Percentiles rank a stretch among this genome's conserved stretches.
Conservation (phyloP, 306 rosid genomes). For the Quercus variabilis region DNA sequence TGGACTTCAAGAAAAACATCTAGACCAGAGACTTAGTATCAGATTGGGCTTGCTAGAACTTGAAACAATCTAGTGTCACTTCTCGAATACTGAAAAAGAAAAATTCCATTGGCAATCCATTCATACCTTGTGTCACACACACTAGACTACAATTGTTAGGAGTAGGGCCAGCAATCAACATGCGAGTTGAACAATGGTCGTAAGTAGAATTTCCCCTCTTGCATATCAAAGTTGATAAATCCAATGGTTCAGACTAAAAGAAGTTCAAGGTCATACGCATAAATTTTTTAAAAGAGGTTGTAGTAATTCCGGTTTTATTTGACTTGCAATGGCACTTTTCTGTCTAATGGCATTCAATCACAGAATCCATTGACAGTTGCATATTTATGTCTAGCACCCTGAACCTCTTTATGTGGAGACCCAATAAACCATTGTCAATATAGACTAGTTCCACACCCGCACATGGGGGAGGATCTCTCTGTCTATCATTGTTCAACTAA, state of each 20-base stretch:
- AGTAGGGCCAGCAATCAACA: background rate
- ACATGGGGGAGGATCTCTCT: background rate
- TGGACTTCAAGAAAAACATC: too few relatives aligned
- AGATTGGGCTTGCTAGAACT: too few relatives aligned
- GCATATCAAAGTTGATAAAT: background rate
- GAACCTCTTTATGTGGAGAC: background rate
- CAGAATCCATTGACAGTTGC: too few relatives aligned
- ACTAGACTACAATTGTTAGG: background rate
- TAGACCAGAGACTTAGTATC: too few relatives aligned
- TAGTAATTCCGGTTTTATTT: too few relatives aligned
- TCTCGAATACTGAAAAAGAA: background rate
- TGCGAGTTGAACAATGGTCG: background rate
- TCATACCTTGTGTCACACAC: background rate
- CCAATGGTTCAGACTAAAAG: background rate
- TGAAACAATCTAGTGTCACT: too few relatives aligned
- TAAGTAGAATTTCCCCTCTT: background rate
- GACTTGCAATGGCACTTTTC: too few relatives aligned
- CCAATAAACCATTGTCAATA: background rate
- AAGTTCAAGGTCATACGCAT: background rate
- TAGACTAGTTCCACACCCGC: background rate
- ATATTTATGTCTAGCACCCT: background rate
- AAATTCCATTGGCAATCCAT: background rate
- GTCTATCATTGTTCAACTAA: background rate
- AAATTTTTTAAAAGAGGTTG: background rate
- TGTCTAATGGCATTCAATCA: too few relatives aligned